phyloP scores from a whole-genome alignment of 805 yeast species.

The Kuraishia borneana region DNA sequence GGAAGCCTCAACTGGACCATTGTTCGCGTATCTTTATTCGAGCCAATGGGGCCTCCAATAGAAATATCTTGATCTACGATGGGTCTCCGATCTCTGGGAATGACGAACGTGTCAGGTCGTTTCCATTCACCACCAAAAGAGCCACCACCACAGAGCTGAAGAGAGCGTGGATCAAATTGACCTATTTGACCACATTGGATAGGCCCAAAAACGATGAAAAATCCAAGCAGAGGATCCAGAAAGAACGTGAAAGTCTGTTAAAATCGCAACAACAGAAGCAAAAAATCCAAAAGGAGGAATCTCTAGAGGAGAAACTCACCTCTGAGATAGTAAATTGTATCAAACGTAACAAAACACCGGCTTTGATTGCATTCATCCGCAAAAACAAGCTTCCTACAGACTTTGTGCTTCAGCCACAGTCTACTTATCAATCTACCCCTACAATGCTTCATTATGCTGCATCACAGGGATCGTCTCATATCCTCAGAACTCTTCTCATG shows the following conservation, averaged over 20 bases:
- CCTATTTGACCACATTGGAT: conserved; percentile 43
- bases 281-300: conserved; percentile 5
- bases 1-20: conserved; percentile 49
- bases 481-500: conserved; percentile 51
- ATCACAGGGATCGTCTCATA: conserved; percentile 50
- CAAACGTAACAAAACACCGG: conserved; percentile 70
- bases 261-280: conserved; percentile 11
- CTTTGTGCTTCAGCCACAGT: conserved; percentile 42
- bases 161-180: conserved; percentile 72
- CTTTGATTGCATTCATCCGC: conserved; percentile 49
- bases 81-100: conserved; percentile 36
- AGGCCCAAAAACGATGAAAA: conserved; percentile 37
- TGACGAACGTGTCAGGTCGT: conserved; percentile 53
- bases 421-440: conserved; percentile 45
- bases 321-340: conserved; percentile 46
- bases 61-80: conserved; percentile 52
- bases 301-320: conserved; percentile 39
- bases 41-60: conserved; percentile 66
- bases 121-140: conserved; percentile 86
- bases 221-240: conserved; percentile 14
- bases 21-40: conserved; percentile 69
- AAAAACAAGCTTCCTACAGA: conserved; percentile 45
- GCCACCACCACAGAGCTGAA: conserved; percentile 77
- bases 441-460: conserved; percentile 76
- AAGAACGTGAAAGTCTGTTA: conserved; percentile 18